Evolutionary conservation across 306 rosid genomes (phyloP).

Genomic region (Cicer pinnatifidum): DNA sequence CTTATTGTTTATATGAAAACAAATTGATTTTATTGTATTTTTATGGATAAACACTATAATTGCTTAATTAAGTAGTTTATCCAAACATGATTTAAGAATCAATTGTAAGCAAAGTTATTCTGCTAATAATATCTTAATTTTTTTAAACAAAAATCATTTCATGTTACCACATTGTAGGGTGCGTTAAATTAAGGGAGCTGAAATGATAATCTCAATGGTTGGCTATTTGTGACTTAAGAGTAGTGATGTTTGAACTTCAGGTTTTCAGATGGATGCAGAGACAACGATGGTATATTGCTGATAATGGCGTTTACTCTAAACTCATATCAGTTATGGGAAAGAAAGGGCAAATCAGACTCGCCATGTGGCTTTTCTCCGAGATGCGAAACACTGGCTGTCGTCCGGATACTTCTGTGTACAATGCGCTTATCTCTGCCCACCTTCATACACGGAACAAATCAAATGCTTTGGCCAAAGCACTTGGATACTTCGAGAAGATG

Average conservation of each 20-base stretch:
- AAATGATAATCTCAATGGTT: conserved; percentile 27
- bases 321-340: conserved; percentile 88
- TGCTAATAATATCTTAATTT: not conserved
- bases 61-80: no score
- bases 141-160: not conserved
- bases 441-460: conserved; percentile 76
- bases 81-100: no score
- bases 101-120: not conserved
- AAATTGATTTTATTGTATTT: no score
- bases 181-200: conserved; percentile 4
- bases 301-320: conserved; percentile 89
- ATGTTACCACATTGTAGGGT: not conserved
- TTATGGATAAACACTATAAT: no score
- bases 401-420: conserved; percentile 89
- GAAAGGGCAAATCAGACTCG: conserved; percentile 89
- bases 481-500: conserved; percentile 87
- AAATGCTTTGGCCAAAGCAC: conserved; percentile 80
- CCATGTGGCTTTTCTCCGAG: conserved; percentile 97
- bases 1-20: no score
- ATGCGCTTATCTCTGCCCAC: conserved; percentile 87
- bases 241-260: conserved; percentile 55
- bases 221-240: conserved; percentile 34
- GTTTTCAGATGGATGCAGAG: conserved; percentile 99
- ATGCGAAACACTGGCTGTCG: conserved; percentile 89
- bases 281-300: conserved; percentile 92